Base-by-base conservation (phyloP, 768 basidiomycete genomes). In the Exidia glandulosa region DNA sequence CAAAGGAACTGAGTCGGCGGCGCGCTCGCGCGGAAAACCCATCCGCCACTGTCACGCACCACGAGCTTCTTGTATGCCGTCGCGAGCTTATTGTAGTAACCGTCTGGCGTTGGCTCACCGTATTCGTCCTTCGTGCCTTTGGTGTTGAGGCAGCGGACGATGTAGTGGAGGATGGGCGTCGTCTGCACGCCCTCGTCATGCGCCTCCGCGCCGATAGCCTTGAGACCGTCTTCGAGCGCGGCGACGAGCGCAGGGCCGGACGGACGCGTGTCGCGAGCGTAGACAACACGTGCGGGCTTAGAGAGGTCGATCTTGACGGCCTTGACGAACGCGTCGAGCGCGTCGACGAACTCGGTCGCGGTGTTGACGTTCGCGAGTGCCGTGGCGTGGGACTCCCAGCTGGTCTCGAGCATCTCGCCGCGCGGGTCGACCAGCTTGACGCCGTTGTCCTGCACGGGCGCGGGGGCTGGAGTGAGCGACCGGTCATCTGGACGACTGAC, bases 351-450 rank as follows among this genome's bases (percentile, higher is more conserved):
- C n/a, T 82, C 85, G 58, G 82, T 81, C 6, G 87, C 82, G 27
- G 84, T 84, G 4, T 80, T 64, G 31, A 90, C 90, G 69, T 98
- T 98, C 60, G 95, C 88, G 14, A 99, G 75, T 6, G 74, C 73
- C 10, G 96, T 95, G 4, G 94, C 94, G 70, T 94, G 83, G 1
- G 69, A 68, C 71, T 99, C 96, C 96, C 96, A 99, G 37, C 88
- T 80, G 2, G 87, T 76, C 69, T 96, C 90, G 10, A 99, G 80
- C 96, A 99, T 99, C 72, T 99, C 95, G 25, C 96, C 96, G 14
- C 83, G 85, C 25, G 96, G 92, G 74, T 99, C 96, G 37, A 99
- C 93, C 37, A 99, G 82, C 74, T 99, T 99, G 63, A 97, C 96
- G 31, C 96, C 96, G 70, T 99, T 99, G 71, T 99, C 96, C 93